Evolutionary conservation across 257 asterid genomes (phyloP).

Genomic region (Ballota nigra): DNA sequence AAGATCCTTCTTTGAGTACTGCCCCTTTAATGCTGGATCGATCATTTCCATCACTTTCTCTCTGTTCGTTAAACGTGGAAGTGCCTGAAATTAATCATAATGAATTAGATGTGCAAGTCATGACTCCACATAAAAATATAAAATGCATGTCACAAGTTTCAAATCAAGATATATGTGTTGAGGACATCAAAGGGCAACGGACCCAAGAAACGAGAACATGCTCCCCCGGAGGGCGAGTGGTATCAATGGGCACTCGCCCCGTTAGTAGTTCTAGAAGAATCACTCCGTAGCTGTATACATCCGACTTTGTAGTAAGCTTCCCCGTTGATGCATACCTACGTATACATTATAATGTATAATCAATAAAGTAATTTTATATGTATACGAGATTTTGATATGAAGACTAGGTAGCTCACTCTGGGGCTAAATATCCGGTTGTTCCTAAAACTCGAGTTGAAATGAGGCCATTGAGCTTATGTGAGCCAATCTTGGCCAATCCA

Average conservation of each 20-base stretch:
- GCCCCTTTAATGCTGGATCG: constrained; percentile 62
- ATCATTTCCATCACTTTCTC: constrained; percentile 72
- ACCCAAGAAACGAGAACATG: constrained; percentile 83
- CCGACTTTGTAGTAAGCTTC: constrained; percentile 80
- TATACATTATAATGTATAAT: not conserved
- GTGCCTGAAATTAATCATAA: constrained; percentile 44
- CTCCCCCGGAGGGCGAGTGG: constrained; percentile 65
- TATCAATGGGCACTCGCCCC: constrained; percentile 70
- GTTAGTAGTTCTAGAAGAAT: constrained; percentile 76
- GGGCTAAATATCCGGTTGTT: constrained; percentile 84
- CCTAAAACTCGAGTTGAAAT: constrained; percentile 76
- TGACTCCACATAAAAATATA: not conserved
- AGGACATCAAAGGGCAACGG: not conserved
- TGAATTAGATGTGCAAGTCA: too few species aligned
- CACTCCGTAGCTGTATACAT: constrained; percentile 79
- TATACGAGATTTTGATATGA: too few species aligned
- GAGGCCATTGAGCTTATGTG: constrained; percentile 69
- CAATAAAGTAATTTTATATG: not conserved
- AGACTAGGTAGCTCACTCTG: constrained; percentile 81
- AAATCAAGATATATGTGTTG: not conserved
- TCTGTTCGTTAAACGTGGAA: constrained; percentile 72
- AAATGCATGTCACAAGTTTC: not conserved
- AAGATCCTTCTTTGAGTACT: constrained; percentile 62
- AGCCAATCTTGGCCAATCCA: constrained; percentile 70
- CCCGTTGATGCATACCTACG: constrained; percentile 82